Base-by-base conservation (phyloP, 805 yeast genomes). In the Schizosaccharomyces cryophilus region DNA sequence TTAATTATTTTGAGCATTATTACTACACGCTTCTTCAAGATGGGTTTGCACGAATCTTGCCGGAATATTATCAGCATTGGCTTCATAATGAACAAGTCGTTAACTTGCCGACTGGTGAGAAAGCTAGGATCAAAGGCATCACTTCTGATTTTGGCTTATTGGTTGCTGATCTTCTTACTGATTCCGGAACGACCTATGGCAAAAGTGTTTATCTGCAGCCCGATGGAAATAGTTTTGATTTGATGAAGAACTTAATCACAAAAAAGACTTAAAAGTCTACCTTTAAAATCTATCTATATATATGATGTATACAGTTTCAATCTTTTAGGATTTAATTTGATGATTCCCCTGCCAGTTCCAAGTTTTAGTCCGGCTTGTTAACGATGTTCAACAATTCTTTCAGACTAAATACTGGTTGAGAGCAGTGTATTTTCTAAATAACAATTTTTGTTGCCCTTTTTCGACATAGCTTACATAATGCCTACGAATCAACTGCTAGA, bases 181-280 rank as follows among this genome's bases (percentile, higher is more conserved):
- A 71, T 4, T 67, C 71, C 15, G 77, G 77, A 26, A 68, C 66
- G 13, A 80, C 83, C 1, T n/a, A 21, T 6, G 85, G 87, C 0
- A 76, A 73, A 54, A 73, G 67, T 4, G 82, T 77, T 64, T 84
- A 87, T 66, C 73, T 93, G 58, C 96, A 89, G 70, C 97, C 99
- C 0, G 98, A 93, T 71, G 98, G 99, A 0, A 93, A 93, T 69
- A 87, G 96, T 2, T 93, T 93, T 68, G 97, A 93, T 69, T 89
- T 93, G 77, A 85, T 93, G 73, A 84, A 78, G 66, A 97, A 97
- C 0, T 74, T 93, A 64, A 84, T 90, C 19, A 84, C 82, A 21
- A 81, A 74, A 63, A 84, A 82, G 67, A n/a, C 51, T 11, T 45
- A 45, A 7, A 15, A 6, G 7, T 45, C 26, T 19, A 4, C 17